Evolutionary conservation across 345 rosid species (phyloP), one percentile per base, ranked within the genome.

Genomic region (Toxicodendron radicans): DNA sequence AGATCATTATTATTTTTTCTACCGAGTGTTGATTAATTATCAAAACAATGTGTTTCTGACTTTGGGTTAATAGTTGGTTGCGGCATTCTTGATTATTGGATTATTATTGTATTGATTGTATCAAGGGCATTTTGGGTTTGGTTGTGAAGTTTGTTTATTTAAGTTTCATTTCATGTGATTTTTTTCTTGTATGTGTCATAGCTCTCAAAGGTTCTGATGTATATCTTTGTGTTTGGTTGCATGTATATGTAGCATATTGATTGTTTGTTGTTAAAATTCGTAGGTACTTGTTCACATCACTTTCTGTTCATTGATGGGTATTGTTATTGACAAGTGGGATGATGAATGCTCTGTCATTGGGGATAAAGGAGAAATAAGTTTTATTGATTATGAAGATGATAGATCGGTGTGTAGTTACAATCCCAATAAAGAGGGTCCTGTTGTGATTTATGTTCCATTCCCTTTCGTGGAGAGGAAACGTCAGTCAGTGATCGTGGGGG

Each of bases 401-500:
- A n/a, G n/a, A n/a, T n/a, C n/a, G n/a, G n/a, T n/a, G n/a, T 81
- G 86, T 45, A 77, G 66, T 69, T 89, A 85, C 75, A 72, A 80
- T 78, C 87, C 81, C 13, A 57, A 9, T 16, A 93, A 83, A 10
- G 90, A 84, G 78, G 92, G 88, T 70, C 92, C 92, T 0, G 53
- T 90, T 18, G 3, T 78, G 49, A 74, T 95, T 24, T 92, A 98
- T 61, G 74, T 66, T 27, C 99, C 99, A 53, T 95, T 92, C 70
- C 88, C 92, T 9, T 84, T 92, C 20, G 68, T 45, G 54, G 65
- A 75, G 53, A 91, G 92, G 54, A 89, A 84, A 77, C 99, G 98
- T 12, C 88, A 70, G 8, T 91, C 95, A 0, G 76, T 87, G 1
- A 11, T 67, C 20, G 82, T 90, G 20, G 97, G 91, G 57, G 88